Evolutionary conservation across 2,329 filamentous ascomycete genomes (phyloP), one percentile per base, ranked within the genome.

Genomic region (Pyrenophora graminea): DNA sequence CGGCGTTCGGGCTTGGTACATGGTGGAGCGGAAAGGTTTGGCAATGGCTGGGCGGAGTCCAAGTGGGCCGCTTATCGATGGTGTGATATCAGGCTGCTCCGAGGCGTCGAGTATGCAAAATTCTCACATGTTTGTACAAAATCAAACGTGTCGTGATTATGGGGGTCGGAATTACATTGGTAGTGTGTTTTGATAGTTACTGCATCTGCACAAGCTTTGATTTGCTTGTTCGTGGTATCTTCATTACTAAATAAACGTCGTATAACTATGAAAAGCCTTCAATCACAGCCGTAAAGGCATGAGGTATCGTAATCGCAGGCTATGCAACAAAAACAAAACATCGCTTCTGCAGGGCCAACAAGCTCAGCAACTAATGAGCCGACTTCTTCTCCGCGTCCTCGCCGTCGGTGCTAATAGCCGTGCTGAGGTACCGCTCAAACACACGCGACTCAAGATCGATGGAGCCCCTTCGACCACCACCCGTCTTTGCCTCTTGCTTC

Each of bases 361-460:
- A 10, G 3, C 9, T 30, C 27, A 13, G 27, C 27, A 7, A 30
- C 27, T 30, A 30, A 2, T 30, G 27, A 30, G 32, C 6, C 3
- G 44, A 64, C 48, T 59, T 62, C 62, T 69, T 70, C 57, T 69
- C 67, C 23, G 62, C 59, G 17, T 45, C 51, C 36, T 64, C 62
- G 1, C 60, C 57, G 37, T 69, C 67, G 8, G 63, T 67, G 59
- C 63, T 67, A 55, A 68, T 61, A 19, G 63, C 66, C 7, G 63
- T 68, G 49, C 66, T 69, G 46, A 70, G 66, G 45, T 69, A 70
- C 40, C 66, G 61, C 53, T 68, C 67, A 43, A 70, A 70, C 6
- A 64, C 62, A 32, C 62, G 62, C 48, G 62, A 53, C 61, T 70
- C 67, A 10, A 70, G 43, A 46, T 70, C 67, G 23, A 70, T 48